Evolutionary conservation across 768 basidiomycete species (phyloP).

Genomic region (Hypsizygus marmoreus): DNA sequence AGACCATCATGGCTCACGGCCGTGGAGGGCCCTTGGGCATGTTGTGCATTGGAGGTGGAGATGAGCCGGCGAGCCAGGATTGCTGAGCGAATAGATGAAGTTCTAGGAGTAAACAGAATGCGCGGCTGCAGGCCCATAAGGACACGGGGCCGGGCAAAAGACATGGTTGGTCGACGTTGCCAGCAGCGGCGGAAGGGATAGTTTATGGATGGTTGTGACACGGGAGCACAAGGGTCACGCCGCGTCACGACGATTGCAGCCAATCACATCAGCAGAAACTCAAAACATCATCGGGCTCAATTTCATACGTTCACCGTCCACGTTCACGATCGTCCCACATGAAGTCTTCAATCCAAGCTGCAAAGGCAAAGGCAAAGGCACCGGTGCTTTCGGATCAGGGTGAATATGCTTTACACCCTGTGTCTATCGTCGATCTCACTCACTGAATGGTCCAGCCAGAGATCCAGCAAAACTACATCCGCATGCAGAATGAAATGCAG

Average conservation of each 20-base stretch:
- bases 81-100: constrained; percentile 32
- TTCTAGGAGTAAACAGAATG: constrained; percentile 33
- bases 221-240: constrained; percentile 39
- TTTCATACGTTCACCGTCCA: constrained; percentile 13
- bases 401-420: constrained; percentile 33
- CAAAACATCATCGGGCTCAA: constrained; percentile 22
- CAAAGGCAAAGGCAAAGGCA: constrained; percentile 62
- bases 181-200: constrained; percentile 39
- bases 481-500: constrained; percentile 87
- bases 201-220: constrained; percentile 27
- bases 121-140: constrained; percentile 55
- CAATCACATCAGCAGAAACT: constrained; percentile 48
- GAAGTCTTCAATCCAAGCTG: constrained; percentile 52
- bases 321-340: too few relatives aligned
- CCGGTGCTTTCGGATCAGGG: constrained; percentile 71
- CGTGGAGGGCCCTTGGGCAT: constrained; percentile 24
- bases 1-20: constrained; percentile 32
- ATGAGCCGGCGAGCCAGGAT: constrained; percentile 53
- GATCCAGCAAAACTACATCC: constrained; percentile 79
- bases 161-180: constrained; percentile 51
- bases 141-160: constrained; percentile 54
- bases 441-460: constrained; percentile 63
- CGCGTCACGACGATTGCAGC: constrained; percentile 27
- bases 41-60: constrained; percentile 47
- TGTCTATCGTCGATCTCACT: constrained; percentile 20